These are phyloP conservation scores for Grigorovia humatica DNA, from an alignment of 805 yeast genomes.

Conservation along the genomic window DNA sequence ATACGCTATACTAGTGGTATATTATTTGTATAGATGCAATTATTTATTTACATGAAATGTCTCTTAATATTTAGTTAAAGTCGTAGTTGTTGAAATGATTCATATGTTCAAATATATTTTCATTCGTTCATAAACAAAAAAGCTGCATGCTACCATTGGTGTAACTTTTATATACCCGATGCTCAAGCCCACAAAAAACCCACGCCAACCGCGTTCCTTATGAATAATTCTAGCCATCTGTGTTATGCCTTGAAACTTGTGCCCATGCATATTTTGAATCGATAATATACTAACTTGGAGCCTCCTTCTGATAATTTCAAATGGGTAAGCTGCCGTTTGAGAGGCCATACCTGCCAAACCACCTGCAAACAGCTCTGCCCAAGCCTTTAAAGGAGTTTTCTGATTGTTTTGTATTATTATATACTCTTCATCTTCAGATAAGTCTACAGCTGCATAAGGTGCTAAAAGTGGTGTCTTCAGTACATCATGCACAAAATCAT, in stretches of 20 bases:
- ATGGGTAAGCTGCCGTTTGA: conserved; percentile 94
- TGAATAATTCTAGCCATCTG: conserved; percentile 44
- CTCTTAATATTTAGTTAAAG: neutral
- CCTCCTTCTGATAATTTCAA: conserved; percentile 87
- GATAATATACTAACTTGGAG: conserved; percentile 90
- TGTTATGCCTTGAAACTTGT: conserved; percentile 24
- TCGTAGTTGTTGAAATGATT: neutral
- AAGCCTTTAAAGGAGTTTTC: conserved; percentile 63
- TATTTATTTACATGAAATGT: neutral
- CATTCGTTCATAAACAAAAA: conserved; percentile 84
- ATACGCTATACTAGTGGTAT: too few species aligned
- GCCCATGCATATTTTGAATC: conserved; percentile 40
- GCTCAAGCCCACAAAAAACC: conserved; percentile 88
- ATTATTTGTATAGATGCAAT: neutral
- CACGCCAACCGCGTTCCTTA: conserved; percentile 67
- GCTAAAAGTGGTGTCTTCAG: conserved; percentile 53
- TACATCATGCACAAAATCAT: conserved; percentile 81
- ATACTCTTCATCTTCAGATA: conserved; percentile 15
- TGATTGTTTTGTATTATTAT: conserved; percentile 14
- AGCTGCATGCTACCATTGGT: conserved; percentile 96
- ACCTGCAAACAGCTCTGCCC: conserved; percentile 93
- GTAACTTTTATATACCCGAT: conserved; percentile 92
- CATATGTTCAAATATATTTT: conserved; percentile 57
- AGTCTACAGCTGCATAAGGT: conserved; percentile 37
- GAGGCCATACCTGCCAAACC: conserved; percentile 93